A percentile compares a stretch with the other conserved stretches of the same genome.
phyloP scores from a whole-genome alignment of 2,329 filamentous ascomycete genomes.

The Plenodomus biglobosus region DNA sequence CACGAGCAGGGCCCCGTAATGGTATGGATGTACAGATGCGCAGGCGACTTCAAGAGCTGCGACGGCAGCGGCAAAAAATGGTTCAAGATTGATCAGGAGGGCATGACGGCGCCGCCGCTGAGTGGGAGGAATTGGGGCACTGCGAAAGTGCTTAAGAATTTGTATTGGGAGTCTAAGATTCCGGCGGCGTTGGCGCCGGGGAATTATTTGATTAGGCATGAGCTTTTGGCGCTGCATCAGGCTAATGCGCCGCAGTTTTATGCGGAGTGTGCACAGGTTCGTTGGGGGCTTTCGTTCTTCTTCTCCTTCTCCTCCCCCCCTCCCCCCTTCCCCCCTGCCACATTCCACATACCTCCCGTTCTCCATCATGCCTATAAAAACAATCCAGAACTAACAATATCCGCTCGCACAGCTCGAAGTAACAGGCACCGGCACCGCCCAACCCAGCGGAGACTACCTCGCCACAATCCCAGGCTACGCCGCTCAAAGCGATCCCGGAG shows the following conservation, averaged over 20 bases:
- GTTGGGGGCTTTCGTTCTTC: no score
- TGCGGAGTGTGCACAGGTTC: slow-evolving; percentile 59
- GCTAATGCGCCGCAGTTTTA: slow-evolving; percentile 56
- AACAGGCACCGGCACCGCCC: slow-evolving; percentile 52
- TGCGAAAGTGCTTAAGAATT: slow-evolving; percentile 50
- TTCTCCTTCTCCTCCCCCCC: no score
- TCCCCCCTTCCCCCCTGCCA: no score
- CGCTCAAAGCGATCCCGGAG: slow-evolving; percentile 53
- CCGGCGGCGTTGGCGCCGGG: slow-evolving; percentile 48
- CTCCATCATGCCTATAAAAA: no score
- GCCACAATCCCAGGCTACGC: slow-evolving; percentile 50
- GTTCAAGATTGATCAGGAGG: slow-evolving; percentile 62
- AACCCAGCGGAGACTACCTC: slow-evolving; percentile 47
- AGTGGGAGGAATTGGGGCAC: slow-evolving; percentile 55
- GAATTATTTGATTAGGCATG: slow-evolving; percentile 51
- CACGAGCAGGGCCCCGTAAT: slow-evolving; percentile 61
- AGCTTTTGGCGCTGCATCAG: slow-evolving; percentile 60
- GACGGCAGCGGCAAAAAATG: slow-evolving; percentile 57
- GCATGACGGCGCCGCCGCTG: slow-evolving; percentile 50
- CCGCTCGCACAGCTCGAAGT: slow-evolving; percentile 33
- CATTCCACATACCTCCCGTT: no score
- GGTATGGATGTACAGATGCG: slow-evolving; percentile 58
- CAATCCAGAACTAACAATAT: not conserved
- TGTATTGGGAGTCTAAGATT: slow-evolving; percentile 58
- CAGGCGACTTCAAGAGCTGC: slow-evolving; percentile 51